These are phyloP conservation scores for Chionographis japonica DNA, from an alignment of 106 monocot genomes.

Conservation along the genomic window DNA sequence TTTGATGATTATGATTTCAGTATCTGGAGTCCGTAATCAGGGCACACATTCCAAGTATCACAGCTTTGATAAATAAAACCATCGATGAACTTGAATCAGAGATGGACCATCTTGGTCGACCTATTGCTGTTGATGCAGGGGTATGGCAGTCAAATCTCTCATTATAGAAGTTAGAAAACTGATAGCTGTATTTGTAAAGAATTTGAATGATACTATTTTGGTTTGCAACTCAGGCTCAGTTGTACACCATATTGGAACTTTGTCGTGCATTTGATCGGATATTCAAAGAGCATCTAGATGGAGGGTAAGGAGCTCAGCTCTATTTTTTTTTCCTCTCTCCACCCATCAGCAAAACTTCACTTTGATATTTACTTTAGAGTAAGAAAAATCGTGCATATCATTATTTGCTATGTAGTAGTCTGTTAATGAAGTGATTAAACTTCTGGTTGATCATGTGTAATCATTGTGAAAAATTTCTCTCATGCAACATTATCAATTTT, in stretches of 20 bases:
- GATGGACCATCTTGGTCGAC: slow-evolving; percentile 52
- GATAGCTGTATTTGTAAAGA: too few relatives aligned
- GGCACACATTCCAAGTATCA: slow-evolving; percentile 41
- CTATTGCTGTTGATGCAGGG: slow-evolving; percentile 54
- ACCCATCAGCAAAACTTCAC: not conserved
- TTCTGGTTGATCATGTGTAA: not conserved
- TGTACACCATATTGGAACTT: slow-evolving; percentile 70
- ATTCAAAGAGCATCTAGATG: slow-evolving; percentile 84
- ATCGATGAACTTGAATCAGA: slow-evolving; percentile 50
- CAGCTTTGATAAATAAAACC: slow-evolving; percentile 54
- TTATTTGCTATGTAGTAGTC: not conserved
- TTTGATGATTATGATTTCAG: slow-evolving; percentile 24
- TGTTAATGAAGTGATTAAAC: not conserved
- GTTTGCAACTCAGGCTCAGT: slow-evolving; percentile 42
- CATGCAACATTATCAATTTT: too few relatives aligned
- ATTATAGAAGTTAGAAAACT: not conserved
- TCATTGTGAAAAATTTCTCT: too few relatives aligned
- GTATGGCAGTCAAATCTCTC: slow-evolving; percentile 7
- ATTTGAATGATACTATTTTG: not conserved
- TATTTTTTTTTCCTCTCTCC: too few relatives aligned
- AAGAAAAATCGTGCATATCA: too few relatives aligned
- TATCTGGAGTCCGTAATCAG: slow-evolving; percentile 49
- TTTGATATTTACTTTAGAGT: not conserved
- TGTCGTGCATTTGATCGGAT: slow-evolving; percentile 62
- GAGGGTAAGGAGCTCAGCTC: slow-evolving; percentile 46